Evolutionary conservation across 1,284 basidiomycete genomes (phyloP).

Genomic region (Wallemia ichthyophaga): DNA sequence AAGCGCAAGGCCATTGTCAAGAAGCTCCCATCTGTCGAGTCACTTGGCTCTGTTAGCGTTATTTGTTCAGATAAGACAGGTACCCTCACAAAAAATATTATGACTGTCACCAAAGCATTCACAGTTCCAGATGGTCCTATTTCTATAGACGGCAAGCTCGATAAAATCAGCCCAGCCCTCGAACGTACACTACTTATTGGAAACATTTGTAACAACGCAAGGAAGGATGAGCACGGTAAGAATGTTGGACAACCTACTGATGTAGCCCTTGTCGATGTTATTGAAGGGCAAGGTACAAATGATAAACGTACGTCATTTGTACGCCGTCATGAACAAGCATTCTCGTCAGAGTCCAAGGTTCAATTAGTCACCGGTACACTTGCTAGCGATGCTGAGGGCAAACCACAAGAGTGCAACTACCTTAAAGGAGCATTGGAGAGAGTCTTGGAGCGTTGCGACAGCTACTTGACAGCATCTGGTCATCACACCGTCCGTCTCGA

Average conservation of each 20-base stretch:
- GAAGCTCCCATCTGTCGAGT: slow-evolving; percentile 85
- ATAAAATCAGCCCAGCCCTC: slow-evolving; percentile 30
- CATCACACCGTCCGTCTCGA: slow-evolving; percentile 31
- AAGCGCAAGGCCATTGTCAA: slow-evolving; percentile 88
- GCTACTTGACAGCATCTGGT: slow-evolving; percentile 34
- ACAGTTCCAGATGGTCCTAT: slow-evolving; percentile 25
- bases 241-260: slow-evolving; percentile 93
- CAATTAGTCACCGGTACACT: slow-evolving; percentile 36
- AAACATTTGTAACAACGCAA: slow-evolving; percentile 74
- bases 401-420: slow-evolving; percentile 22
- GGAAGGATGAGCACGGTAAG: slow-evolving; percentile 44
- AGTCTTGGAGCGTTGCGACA: slow-evolving; percentile 53
- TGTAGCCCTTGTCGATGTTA: slow-evolving; percentile 70
- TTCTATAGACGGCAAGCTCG: background rate
- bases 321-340: slow-evolving; percentile 26
- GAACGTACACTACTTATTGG: slow-evolving; percentile 60
- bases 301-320: slow-evolving; percentile 17
- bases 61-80: slow-evolving; percentile 96
- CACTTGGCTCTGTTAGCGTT: slow-evolving; percentile 77
- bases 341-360: slow-evolving; percentile 34
- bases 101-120: slow-evolving; percentile 82
- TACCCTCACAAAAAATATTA: slow-evolving; percentile 3
- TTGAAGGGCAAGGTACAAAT: slow-evolving; percentile 40
- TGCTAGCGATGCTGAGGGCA: slow-evolving; percentile 21
- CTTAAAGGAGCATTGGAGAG: slow-evolving; percentile 92